These are phyloP conservation scores for Penicillium sp. DNA, from an alignment of 2,329 filamentous ascomycete species.

Conservation along the genomic window DNA sequence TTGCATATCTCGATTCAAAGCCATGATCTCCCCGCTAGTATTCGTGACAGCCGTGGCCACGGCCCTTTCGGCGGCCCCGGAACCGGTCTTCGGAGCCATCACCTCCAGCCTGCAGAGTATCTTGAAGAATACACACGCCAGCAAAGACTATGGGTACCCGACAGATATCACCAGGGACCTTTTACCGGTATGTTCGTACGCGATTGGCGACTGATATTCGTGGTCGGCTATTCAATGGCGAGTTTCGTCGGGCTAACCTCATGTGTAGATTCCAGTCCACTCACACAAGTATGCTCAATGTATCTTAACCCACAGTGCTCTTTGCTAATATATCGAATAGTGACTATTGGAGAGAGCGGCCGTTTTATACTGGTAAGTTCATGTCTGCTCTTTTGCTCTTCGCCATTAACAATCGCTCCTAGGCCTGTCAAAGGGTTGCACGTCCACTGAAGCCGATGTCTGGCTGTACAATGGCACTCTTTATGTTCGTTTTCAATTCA, in stretches of 20 bases:
- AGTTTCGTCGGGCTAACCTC: conserved; percentile 9
- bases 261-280: conserved; percentile 44
- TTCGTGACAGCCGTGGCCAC: conserved; percentile 25
- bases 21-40: conserved; percentile 15
- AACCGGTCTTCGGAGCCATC: conserved; percentile 32
- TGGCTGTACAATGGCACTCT: conserved; percentile 62
- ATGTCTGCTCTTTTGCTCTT: neutral
- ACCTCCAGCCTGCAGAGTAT: conserved; percentile 59
- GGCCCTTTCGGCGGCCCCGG: conserved; percentile 28
- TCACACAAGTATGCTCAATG: conserved; percentile 42
- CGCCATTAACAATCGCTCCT: conserved; percentile 5
- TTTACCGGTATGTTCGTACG: conserved; percentile 56
- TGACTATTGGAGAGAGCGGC: conserved; percentile 59
- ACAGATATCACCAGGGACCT: conserved; percentile 66
- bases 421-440: conserved; percentile 62
- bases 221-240: neutral
- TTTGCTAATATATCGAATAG: conserved; percentile 41
- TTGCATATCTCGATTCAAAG: neutral
- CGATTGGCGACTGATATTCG: too few relatives aligned
- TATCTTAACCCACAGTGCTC: neutral
- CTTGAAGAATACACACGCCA: conserved; percentile 57
- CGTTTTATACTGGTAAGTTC: conserved; percentile 48
- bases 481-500: conserved; percentile 46
- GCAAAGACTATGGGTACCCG: conserved; percentile 61
- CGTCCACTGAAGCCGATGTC: conserved; percentile 64